A percentile compares a stretch with the other conserved stretches of the same genome.
Conservation (phyloP, 106 monocot genomes). For the Apostasia shenzhenica region DNA sequence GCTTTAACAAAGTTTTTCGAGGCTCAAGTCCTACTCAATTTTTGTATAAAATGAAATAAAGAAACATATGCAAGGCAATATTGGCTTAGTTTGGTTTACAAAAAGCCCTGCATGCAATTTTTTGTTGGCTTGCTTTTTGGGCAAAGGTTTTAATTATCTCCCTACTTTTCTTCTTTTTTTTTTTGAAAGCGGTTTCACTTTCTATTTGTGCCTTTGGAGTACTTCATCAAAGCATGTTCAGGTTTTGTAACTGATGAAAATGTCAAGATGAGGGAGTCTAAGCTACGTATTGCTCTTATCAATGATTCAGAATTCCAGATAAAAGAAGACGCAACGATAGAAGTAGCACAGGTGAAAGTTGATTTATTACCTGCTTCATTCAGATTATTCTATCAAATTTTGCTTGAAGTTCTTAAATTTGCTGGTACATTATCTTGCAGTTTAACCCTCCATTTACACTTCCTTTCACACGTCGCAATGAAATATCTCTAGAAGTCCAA, state of each 20-base stretch:
- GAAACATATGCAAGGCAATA: too few relatives aligned
- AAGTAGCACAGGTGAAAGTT: conserved; percentile 77
- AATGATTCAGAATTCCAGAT: conserved; percentile 45
- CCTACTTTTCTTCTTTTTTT: too few relatives aligned
- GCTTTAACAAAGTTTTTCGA: too few relatives aligned
- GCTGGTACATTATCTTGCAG: conserved; percentile 28
- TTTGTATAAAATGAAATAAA: too few relatives aligned
- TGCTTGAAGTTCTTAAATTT: neutral
- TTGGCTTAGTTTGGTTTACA: too few relatives aligned
- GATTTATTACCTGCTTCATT: neutral
- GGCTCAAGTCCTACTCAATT: too few relatives aligned
- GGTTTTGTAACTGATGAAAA: conserved; percentile 78
- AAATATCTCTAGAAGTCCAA: conserved; percentile 76
- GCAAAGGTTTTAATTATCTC: too few relatives aligned
- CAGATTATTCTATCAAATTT: neutral
- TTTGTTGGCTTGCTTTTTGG: too few relatives aligned
- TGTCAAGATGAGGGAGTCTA: conserved; percentile 38
- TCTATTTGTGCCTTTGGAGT: too few relatives aligned
- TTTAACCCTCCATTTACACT: conserved; percentile 92
- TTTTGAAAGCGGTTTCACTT: too few relatives aligned
- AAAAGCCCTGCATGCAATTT: too few relatives aligned
- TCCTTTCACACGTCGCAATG: conserved; percentile 76
- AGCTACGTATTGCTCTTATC: conserved; percentile 43
- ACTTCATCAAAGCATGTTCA: neutral
- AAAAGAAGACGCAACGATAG: conserved; percentile 51